Evolutionary conservation across 495 filamentous ascomycete species (phyloP).

Genomic region (Schizothecium vesticola): DNA sequence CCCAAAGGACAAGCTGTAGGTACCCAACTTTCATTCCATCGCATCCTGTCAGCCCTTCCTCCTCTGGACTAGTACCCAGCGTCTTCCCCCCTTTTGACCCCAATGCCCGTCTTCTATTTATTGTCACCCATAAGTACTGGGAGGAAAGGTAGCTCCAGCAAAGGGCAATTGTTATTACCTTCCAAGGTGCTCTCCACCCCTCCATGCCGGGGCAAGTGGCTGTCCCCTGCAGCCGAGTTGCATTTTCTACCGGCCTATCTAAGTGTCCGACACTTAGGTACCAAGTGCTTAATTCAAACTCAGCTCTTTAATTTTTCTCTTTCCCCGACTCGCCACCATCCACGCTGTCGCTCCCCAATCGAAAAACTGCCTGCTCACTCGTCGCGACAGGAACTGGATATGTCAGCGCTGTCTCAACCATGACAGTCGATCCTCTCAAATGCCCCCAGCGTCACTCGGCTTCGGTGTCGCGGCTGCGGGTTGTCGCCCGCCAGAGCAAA

Average conservation of each 20-base stretch:
- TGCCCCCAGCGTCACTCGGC: neutral
- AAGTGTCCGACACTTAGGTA: neutral
- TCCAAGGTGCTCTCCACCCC: too few relatives aligned
- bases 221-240: neutral
- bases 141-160: neutral
- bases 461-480: neutral
- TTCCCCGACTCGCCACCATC: neutral
- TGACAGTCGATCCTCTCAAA: neutral
- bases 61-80: neutral
- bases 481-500: neutral
- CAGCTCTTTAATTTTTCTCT: neutral
- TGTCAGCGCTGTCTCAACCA: conserved; percentile 18
- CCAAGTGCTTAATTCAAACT: neutral
- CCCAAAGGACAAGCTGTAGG: conserved; percentile 2
- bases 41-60: neutral
- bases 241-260: neutral
- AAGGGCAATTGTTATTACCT: neutral
- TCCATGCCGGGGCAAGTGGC: too few relatives aligned
- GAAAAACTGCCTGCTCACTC: neutral
- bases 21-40: neutral
- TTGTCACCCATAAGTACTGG: neutral
- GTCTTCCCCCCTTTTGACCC: too few relatives aligned
- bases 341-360: neutral
- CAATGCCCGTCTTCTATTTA: too few relatives aligned
- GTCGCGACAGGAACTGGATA: conserved; percentile 11